These are phyloP conservation scores for Aureobasidium zeae DNA, from an alignment of 2,329 filamentous ascomycete genomes.

Conservation along the genomic window DNA sequence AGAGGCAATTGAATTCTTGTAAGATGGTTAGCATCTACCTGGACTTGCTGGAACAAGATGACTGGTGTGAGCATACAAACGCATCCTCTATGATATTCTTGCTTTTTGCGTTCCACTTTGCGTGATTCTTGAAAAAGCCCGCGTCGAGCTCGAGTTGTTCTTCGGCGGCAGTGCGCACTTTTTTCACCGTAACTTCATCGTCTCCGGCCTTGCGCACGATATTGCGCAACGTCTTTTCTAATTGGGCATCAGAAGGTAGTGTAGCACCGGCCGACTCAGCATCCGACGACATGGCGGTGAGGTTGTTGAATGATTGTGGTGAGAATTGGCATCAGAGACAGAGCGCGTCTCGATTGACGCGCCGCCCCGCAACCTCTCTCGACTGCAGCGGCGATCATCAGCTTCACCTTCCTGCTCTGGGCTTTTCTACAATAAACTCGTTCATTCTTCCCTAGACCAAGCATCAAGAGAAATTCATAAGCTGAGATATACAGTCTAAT, in stretches of 20 bases:
- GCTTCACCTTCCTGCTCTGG: not conserved
- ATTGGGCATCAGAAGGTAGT: slow-evolving; percentile 28
- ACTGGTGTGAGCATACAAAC: slow-evolving; percentile 31
- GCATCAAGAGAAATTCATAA: no score
- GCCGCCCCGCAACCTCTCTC: no score
- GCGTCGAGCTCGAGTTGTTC: slow-evolving; percentile 41
- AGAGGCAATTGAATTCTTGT: slow-evolving; percentile 10
- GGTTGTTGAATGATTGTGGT: not conserved
- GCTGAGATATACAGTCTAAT: no score
- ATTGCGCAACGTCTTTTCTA: slow-evolving; percentile 34
- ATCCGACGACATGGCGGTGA: slow-evolving; percentile 9
- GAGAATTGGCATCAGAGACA: not conserved
- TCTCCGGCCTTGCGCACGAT: slow-evolving; percentile 35
- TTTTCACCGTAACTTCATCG: slow-evolving; percentile 49
- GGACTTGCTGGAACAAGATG: no score
- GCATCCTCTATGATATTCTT: slow-evolving; percentile 46
- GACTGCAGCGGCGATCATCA: no score
- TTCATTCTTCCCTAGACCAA: no score
- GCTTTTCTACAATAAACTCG: no score
- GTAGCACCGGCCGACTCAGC: slow-evolving; percentile 12
- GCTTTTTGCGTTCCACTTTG: slow-evolving; percentile 46
- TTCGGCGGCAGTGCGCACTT: slow-evolving; percentile 46
- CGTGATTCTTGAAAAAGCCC: slow-evolving; percentile 47
- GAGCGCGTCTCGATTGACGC: not conserved
- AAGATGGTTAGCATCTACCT: not conserved